Percentiles rank a stretch among this genome's conserved stretches.
phyloP scores from a whole-genome alignment of 1,284 basidiomycete species.

The Malassezia globosa region DNA sequence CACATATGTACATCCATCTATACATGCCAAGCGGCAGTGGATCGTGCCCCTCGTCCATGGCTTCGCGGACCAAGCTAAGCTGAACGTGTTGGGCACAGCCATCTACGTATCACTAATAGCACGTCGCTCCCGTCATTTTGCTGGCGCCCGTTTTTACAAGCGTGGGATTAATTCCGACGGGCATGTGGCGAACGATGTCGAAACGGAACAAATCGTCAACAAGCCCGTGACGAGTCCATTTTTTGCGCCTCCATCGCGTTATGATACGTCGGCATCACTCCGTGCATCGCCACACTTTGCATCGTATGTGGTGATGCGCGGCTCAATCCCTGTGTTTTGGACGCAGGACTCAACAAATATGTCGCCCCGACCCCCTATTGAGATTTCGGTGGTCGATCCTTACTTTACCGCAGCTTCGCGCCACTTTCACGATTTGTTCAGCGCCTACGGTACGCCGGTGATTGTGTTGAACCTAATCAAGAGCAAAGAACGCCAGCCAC shows the following conservation, averaged over 20 bases:
- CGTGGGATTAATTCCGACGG: slow-evolving; percentile 82
- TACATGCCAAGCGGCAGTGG: slow-evolving; percentile 61
- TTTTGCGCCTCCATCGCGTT: slow-evolving; percentile 23
- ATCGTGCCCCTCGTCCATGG: slow-evolving; percentile 86
- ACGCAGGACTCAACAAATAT: slow-evolving; percentile 84
- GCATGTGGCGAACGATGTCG: slow-evolving; percentile 96
- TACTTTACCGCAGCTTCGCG: slow-evolving; percentile 84
- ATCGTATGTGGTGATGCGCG: slow-evolving; percentile 89
- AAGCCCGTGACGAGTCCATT: slow-evolving; percentile 67
- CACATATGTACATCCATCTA: no score
- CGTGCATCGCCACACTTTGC: slow-evolving; percentile 64
- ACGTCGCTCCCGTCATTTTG: slow-evolving; percentile 83
- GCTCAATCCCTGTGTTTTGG: slow-evolving; percentile 92
- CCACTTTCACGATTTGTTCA: slow-evolving; percentile 86
- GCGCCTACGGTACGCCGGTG: slow-evolving; percentile 77
- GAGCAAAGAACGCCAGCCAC: slow-evolving; percentile 56
- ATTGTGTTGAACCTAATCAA: slow-evolving; percentile 87
- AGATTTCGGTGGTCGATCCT: slow-evolving; percentile 78
- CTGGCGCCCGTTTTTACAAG: slow-evolving; percentile 88
- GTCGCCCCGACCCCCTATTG: slow-evolving; percentile 84
- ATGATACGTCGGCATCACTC: neutral
- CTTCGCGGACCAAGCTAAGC: slow-evolving; percentile 93
- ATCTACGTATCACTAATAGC: slow-evolving; percentile 90
- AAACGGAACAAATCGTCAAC: slow-evolving; percentile 95
- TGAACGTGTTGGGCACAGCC: slow-evolving; percentile 77